Base-by-base conservation (phyloP, 352 stramenopile genomes). In the Globisporangium cystogenes region DNA sequence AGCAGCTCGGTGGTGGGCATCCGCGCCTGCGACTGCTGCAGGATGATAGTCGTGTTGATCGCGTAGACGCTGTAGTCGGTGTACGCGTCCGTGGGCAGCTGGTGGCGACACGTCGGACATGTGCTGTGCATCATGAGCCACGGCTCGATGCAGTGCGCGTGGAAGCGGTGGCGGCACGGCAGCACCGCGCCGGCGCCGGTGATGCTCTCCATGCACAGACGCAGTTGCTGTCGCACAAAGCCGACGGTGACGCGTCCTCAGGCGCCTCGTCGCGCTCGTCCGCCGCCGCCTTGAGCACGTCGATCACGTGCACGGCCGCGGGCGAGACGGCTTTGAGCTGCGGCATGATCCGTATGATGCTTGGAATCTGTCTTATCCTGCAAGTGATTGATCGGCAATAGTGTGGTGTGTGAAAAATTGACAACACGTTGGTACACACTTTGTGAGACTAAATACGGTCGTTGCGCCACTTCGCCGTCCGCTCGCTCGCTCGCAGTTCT, bases 21-120 rank as follows among this genome's bases (percentile, higher is more conserved):
- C 36, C 72, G 73, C 26, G 84, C 84, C 36, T 95, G 84, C 3
- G 77, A 88, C 55, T 93, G 78, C 60, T 93, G 84, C 52, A 95
- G 53, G 44, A 95, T 88, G 62, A 95, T 93, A 31, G 84, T 95
- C 20, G 84, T 95, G 65, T 95, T 95, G 69, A 95, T 95, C 35
- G 84, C 82, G 64, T 93, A 93, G 50, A 93, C 80, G 48, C 82
- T 93, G 72, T 93, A 95, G 54, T 87, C 92, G n/a, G 80, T 82
- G 59, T 75, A 85, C 24, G 75, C 69, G 48, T 95, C 85, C 0
- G 77, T 93, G 4, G 85, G 85, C 7, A 95, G 59, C 48, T 93
- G 82, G 46, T 84, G 64, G 35, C 85, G 81, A 53, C 85, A 95
- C 1, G 81, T 93, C 8, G 84, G 84, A 44, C 84, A 95, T 18